These are phyloP conservation scores for Fusarium tricinctum DNA, from an alignment of 2,329 filamentous ascomycete species.

Conservation along the genomic window DNA sequence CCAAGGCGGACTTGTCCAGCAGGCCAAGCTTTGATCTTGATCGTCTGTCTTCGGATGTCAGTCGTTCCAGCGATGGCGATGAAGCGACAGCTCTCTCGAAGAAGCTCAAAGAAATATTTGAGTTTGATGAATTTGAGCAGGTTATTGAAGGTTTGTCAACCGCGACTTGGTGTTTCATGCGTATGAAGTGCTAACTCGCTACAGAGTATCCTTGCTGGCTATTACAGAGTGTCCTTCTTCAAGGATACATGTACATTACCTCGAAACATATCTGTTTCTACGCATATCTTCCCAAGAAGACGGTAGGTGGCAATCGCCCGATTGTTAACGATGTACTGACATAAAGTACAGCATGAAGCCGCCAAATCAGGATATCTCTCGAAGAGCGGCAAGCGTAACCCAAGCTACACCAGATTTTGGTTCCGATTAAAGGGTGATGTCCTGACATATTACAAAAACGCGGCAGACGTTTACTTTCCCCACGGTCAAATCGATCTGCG, in stretches of 20 bases:
- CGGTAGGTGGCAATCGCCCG: constrained; percentile 64
- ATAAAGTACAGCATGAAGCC: constrained; percentile 69
- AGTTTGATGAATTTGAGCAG: constrained; percentile 84
- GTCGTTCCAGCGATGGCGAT: constrained; percentile 53
- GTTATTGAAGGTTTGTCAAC: constrained; percentile 79
- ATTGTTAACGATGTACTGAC: constrained; percentile 29
- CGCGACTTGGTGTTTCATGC: background rate
- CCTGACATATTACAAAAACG: constrained; percentile 87
- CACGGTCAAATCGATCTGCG: constrained; percentile 92
- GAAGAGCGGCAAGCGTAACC: constrained; percentile 90
- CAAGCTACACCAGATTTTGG: constrained; percentile 91
- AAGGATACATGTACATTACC: constrained; percentile 97
- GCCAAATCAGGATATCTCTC: constrained; percentile 89
- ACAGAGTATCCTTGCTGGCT: constrained; percentile 94
- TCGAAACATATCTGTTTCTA: constrained; percentile 96
- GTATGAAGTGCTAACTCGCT: constrained; percentile 30
- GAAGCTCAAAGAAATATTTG: constrained; percentile 85
- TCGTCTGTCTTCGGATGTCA: constrained; percentile 58
- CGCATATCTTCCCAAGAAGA: constrained; percentile 94
- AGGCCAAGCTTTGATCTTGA: constrained; percentile 71
- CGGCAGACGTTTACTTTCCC: constrained; percentile 90
- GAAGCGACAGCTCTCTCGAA: constrained; percentile 74
- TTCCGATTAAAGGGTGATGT: constrained; percentile 94
- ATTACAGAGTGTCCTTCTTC: constrained; percentile 89
- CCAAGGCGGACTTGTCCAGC: constrained; percentile 73